Evolutionary conservation across 1,284 basidiomycete genomes (phyloP).

Genomic region (Cystobasidium pallidum): DNA sequence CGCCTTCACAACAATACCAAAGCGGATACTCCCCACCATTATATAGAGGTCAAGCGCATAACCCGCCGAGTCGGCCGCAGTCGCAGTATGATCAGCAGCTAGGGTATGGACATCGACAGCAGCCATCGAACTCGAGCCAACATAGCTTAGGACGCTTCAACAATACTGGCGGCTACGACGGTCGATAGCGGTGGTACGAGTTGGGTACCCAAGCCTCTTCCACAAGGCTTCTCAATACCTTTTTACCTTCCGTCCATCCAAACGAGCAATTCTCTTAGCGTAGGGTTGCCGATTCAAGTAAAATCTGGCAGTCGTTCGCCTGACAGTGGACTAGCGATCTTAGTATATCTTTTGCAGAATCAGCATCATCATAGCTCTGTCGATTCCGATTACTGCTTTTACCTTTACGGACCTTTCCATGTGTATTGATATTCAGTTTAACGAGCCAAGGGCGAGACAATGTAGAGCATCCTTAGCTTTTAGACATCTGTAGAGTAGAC

Average conservation of each 20-base stretch:
- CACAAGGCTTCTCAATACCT: too few species aligned
- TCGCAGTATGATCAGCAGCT: slow-evolving; percentile 4
- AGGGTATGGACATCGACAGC: slow-evolving; percentile 29
- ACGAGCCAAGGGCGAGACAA: background rate
- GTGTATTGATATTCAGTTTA: background rate
- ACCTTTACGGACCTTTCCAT: background rate
- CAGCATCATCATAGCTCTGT: background rate
- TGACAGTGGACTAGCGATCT: too few species aligned
- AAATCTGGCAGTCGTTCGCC: too few species aligned
- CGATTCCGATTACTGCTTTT: too few species aligned
- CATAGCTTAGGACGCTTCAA: slow-evolving; percentile 22
- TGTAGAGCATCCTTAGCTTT: background rate
- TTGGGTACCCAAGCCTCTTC: too few species aligned
- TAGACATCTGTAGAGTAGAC: background rate
- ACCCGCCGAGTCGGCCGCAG: background rate
- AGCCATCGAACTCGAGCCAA: slow-evolving; percentile 27
- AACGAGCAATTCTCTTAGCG: too few species aligned
- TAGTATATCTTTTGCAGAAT: background rate
- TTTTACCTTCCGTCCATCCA: too few species aligned
- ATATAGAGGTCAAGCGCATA: slow-evolving; percentile 12
- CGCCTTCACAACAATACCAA: background rate
- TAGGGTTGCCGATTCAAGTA: too few species aligned
- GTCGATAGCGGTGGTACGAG: background rate
- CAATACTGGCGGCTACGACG: slow-evolving; percentile 3
- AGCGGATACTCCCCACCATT: slow-evolving; percentile 6